phyloP scores from a whole-genome alignment of 805 yeast genomes.

The Suhomyces emberorum region DNA sequence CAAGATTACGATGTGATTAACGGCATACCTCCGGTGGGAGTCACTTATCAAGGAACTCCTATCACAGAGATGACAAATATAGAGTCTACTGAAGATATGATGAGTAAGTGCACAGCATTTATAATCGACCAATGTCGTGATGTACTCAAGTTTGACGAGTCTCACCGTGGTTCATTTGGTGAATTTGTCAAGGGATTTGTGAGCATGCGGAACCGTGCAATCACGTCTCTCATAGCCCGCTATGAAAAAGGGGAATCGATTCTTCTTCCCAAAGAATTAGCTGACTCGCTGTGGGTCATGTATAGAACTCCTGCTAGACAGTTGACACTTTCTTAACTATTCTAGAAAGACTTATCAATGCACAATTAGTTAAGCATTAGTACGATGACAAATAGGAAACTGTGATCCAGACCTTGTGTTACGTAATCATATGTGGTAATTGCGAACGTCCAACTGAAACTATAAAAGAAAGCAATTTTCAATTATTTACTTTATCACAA shows the following conservation, averaged over 20 bases:
- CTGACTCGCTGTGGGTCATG: constrained; percentile 14
- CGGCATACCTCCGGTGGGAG: constrained; percentile 23
- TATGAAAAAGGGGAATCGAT: constrained; percentile 5
- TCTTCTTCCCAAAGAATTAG: constrained; percentile 12
- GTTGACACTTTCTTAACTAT: too few species aligned
- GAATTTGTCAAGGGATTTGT: constrained; percentile 2
- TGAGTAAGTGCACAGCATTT: constrained; percentile 1
- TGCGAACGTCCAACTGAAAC: neutral
- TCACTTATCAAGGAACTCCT: constrained; percentile 7
- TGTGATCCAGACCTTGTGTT: neutral
- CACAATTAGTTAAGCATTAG: too few species aligned
- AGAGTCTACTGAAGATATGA: constrained; percentile 3
- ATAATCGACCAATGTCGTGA: neutral
- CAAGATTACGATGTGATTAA: constrained; percentile 23
- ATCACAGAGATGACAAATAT: neutral
- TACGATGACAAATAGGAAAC: neutral
- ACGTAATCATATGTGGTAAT: neutral
- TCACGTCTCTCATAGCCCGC: constrained; percentile 8
- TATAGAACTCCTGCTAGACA: constrained; percentile 2
- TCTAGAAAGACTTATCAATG: too few species aligned
- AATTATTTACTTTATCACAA: neutral
- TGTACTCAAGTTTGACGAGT: neutral
- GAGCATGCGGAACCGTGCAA: constrained; percentile 3
- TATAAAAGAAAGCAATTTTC: neutral
- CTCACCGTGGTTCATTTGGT: neutral